A percentile compares a stretch with the other conserved stretches of the same genome.
Evolutionary conservation across 345 rosid species (phyloP).

Genomic region (Draba incana): DNA sequence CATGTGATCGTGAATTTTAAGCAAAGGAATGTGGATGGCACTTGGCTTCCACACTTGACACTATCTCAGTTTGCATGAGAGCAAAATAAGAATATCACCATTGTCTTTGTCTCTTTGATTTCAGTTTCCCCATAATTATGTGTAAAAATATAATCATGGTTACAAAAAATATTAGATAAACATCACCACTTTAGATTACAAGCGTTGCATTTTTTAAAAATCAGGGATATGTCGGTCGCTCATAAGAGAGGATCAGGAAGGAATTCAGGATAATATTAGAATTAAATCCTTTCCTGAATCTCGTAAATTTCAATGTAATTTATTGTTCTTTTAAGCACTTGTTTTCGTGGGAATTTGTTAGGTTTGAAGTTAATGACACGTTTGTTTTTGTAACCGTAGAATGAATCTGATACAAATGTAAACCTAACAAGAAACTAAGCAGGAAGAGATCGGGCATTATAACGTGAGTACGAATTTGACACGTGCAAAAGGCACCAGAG

Average conservation of each 20-base stretch:
- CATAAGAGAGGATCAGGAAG: neutral
- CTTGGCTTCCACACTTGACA: conserved; percentile 38
- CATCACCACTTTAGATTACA: conserved; percentile 2
- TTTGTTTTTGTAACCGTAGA: neutral
- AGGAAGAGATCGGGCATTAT: neutral
- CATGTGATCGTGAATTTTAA: neutral
- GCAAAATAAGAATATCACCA: neutral
- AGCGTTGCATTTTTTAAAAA: neutral
- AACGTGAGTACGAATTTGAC: neutral
- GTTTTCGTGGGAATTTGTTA: too few species aligned
- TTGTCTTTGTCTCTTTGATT: conserved; percentile 6
- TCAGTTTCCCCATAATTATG: conserved; percentile 5
- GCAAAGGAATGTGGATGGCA: conserved; percentile 37
- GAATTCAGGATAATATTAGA: neutral
- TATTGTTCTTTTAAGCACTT: neutral
- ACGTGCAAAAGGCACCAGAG: too few species aligned
- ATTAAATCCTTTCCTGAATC: neutral
- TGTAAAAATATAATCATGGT: conserved; percentile 12
- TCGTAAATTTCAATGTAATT: too few species aligned
- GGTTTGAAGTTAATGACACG: too few species aligned
- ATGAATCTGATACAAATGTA: conserved; percentile 16
- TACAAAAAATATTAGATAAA: neutral
- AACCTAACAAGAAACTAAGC: neutral
- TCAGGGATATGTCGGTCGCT: neutral
- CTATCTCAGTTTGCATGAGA: conserved; percentile 29